These are phyloP conservation scores for Stemphylium beticola DNA, from an alignment of 2,329 filamentous ascomycete genomes.

Conservation along the genomic window DNA sequence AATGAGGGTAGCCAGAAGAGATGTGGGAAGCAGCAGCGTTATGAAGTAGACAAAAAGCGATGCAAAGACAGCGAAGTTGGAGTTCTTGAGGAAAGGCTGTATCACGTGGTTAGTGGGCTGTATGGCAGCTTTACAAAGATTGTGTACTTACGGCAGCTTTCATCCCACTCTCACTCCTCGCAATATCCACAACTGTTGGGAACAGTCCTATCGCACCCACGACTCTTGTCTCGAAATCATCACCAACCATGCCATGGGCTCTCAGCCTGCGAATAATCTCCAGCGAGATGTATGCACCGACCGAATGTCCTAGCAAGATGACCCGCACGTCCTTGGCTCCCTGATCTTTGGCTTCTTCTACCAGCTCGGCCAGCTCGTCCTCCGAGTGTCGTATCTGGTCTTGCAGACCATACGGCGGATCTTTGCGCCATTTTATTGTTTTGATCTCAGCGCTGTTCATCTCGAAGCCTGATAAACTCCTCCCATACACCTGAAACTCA, in stretches of 20 bases:
- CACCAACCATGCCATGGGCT: conserved; percentile 29
- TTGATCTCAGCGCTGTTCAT: conserved; percentile 30
- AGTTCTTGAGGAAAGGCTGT: conserved; percentile 35
- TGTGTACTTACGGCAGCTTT: conserved; percentile 46
- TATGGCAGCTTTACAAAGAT: not conserved
- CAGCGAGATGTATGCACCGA: conserved; percentile 55
- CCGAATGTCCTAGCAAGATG: conserved; percentile 54
- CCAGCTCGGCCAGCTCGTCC: conserved; percentile 50
- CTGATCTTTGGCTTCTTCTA: conserved; percentile 34
- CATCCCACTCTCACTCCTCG: conserved; percentile 52
- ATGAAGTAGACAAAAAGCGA: conserved; percentile 52
- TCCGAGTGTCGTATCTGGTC: conserved; percentile 60
- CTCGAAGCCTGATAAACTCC: conserved; percentile 54
- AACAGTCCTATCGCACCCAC: conserved; percentile 52
- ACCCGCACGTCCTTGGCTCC: conserved; percentile 39
- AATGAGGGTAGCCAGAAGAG: conserved; percentile 52
- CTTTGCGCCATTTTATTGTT: conserved; percentile 27
- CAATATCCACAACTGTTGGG: conserved; percentile 56
- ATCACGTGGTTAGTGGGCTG: conserved; percentile 9
- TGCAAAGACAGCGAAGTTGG: conserved; percentile 33
- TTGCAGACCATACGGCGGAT: conserved; percentile 52
- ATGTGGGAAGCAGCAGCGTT: conserved; percentile 50
- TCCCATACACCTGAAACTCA: conserved; percentile 49
- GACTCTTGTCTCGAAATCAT: conserved; percentile 32
- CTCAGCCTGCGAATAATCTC: conserved; percentile 49